A percentile compares a stretch with the other conserved stretches of the same genome.
Evolutionary conservation across 225 moss, liverwort and hornwort species (phyloP).

Genomic region (Bryoerythrophyllum caledonicum): DNA sequence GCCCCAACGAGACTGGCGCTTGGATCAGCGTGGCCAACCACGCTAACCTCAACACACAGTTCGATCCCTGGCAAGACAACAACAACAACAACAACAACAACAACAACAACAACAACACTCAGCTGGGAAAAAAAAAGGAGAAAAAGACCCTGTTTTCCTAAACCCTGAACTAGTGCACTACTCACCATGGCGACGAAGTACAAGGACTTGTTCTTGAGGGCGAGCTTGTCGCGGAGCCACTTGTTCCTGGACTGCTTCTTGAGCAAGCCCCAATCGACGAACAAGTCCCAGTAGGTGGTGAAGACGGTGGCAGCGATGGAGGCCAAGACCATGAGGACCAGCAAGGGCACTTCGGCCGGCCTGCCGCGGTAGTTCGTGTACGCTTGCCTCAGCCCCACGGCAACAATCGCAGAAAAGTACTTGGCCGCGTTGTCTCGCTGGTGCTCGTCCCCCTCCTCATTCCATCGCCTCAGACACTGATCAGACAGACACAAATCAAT

Average conservation of each 20-base stretch:
- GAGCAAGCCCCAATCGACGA: slow-evolving; percentile 71
- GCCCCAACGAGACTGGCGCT: slow-evolving; percentile 30
- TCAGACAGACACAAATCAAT: not conserved
- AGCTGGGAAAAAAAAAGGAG: not conserved
- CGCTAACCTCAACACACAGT: slow-evolving; percentile 54
- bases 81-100: too few species aligned
- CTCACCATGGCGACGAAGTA: slow-evolving; percentile 24
- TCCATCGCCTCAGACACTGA: slow-evolving; percentile 59
- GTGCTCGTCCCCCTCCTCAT: slow-evolving; percentile 52
- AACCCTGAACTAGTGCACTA: not conserved
- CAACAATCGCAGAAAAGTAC: slow-evolving; percentile 70
- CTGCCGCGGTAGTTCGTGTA: slow-evolving; percentile 30
- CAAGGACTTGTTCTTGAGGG: slow-evolving; percentile 46
- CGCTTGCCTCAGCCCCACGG: slow-evolving; percentile 55
- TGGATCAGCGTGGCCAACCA: slow-evolving; percentile 64
- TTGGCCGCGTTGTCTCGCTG: slow-evolving; percentile 69
- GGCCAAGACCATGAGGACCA: slow-evolving; percentile 38
- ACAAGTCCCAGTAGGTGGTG: slow-evolving; percentile 75
- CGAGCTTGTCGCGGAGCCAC: slow-evolving; percentile 73
- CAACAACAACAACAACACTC: too few species aligned
- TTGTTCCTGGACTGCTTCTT: slow-evolving; percentile 52
- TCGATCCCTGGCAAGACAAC: slow-evolving; percentile 33
- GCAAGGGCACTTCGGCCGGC: slow-evolving; percentile 17
- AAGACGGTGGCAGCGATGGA: slow-evolving; percentile 63
- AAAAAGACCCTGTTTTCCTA: too few species aligned